These are phyloP conservation scores for Knoxdaviesia proteae DNA, from an alignment of 2,329 filamentous ascomycete species.

Conservation along the genomic window DNA sequence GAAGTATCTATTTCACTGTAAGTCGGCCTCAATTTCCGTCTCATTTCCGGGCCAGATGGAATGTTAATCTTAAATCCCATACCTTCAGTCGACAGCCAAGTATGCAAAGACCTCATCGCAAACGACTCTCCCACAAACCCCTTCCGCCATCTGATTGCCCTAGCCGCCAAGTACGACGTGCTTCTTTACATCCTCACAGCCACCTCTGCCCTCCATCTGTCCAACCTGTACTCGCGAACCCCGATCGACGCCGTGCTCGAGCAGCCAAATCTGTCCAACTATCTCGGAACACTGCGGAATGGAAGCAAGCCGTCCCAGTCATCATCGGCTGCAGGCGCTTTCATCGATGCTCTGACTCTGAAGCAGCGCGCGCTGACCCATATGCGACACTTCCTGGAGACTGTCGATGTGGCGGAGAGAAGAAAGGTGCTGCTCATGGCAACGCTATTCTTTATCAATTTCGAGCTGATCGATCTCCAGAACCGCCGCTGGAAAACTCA, in stretches of 20 bases:
- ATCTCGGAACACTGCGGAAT: no score
- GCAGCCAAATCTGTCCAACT: no score
- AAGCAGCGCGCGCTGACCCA: constrained; percentile 25
- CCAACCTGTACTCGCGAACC: constrained; percentile 18
- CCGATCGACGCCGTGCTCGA: constrained; percentile 6
- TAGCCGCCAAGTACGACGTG: constrained; percentile 22
- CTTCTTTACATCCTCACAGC: constrained; percentile 27
- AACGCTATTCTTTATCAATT: constrained; percentile 29
- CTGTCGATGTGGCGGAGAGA: constrained; percentile 9
- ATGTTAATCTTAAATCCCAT: background rate
- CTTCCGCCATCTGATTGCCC: constrained; percentile 25
- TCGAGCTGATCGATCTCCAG: constrained; percentile 27
- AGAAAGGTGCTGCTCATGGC: constrained; percentile 23
- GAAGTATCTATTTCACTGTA: constrained; percentile 30
- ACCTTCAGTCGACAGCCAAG: constrained; percentile 24
- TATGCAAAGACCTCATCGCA: constrained; percentile 33
- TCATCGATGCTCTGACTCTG: constrained; percentile 24
- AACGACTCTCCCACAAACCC: constrained; percentile 26
- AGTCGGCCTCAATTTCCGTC: constrained; percentile 7
- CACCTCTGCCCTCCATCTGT: constrained; percentile 27
- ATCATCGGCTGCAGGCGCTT: constrained; percentile 11
- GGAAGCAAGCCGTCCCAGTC: background rate
- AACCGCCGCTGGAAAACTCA: constrained; percentile 23
- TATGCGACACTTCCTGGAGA: constrained; percentile 18
- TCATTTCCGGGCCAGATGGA: background rate